A percentile compares a stretch with the other conserved stretches of the same genome.
These are phyloP conservation scores for Oryza officinalis DNA, from an alignment of 176 grass and related monocot genomes.

Conservation along the genomic window DNA sequence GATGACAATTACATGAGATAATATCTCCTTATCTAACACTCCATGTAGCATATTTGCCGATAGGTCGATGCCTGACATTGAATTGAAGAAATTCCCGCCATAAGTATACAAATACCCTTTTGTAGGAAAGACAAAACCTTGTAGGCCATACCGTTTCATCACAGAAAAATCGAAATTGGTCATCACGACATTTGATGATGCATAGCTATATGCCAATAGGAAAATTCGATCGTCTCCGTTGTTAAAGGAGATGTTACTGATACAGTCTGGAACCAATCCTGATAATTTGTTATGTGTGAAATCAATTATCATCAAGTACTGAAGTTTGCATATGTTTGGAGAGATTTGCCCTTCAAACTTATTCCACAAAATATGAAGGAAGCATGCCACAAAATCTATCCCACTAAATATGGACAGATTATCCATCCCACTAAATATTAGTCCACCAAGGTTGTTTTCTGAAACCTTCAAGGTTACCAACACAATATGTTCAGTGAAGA, in stretches of 20 bases:
- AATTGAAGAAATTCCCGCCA: background rate
- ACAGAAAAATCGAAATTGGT: too few species aligned
- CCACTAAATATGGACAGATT: too few species aligned
- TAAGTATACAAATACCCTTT: too few species aligned
- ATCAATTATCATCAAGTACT: background rate
- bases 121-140: too few species aligned
- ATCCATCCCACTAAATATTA: background rate
- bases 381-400: too few species aligned
- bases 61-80: slow-evolving; percentile 14
- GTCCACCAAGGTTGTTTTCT: slow-evolving; percentile 34
- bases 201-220: background rate
- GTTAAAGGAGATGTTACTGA: slow-evolving; percentile 20
- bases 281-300: slow-evolving; percentile 15
- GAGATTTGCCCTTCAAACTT: too few species aligned
- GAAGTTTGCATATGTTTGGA: too few species aligned
- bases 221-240: background rate
- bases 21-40: too few species aligned
- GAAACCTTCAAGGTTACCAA: background rate
- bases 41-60: slow-evolving; percentile 18
- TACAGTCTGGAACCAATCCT: slow-evolving; percentile 33
- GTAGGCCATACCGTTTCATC: background rate
- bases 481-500: background rate
- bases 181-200: too few species aligned
- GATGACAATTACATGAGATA: too few species aligned
- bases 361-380: too few species aligned